phyloP scores from a whole-genome alignment of 495 filamentous ascomycete species.

The Podospora pseudoanserina region DNA sequence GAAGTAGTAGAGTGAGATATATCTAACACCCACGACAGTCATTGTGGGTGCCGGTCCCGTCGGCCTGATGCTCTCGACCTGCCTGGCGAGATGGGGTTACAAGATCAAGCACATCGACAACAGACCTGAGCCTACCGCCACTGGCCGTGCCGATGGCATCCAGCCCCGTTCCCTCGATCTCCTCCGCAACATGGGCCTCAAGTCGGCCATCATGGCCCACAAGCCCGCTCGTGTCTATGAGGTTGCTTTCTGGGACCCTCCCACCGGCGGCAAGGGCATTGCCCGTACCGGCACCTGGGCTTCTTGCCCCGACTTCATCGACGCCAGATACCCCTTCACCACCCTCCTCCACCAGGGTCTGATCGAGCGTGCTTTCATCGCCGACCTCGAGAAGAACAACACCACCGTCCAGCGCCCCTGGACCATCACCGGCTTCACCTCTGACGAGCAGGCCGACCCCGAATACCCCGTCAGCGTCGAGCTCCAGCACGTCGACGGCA shows the following conservation, averaged over 20 bases:
- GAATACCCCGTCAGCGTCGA: slow-evolving; percentile 64
- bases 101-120: slow-evolving; percentile 69
- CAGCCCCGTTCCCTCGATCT: slow-evolving; percentile 78
- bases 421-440: slow-evolving; percentile 62
- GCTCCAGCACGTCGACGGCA: slow-evolving; percentile 71
- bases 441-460: slow-evolving; percentile 48
- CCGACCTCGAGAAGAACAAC: slow-evolving; percentile 60
- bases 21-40: slow-evolving; percentile 43
- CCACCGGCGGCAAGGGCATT: slow-evolving; percentile 53
- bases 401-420: slow-evolving; percentile 58
- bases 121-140: slow-evolving; percentile 61
- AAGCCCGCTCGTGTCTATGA: slow-evolving; percentile 70
- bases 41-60: slow-evolving; percentile 90
- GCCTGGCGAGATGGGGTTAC: slow-evolving; percentile 69
- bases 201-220: slow-evolving; percentile 71
- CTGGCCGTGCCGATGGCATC: slow-evolving; percentile 74
- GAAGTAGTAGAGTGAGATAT: neutral
- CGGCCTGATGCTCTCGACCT: slow-evolving; percentile 80
- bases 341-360: slow-evolving; percentile 72
- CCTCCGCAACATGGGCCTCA: slow-evolving; percentile 67
- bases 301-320: slow-evolving; percentile 70
- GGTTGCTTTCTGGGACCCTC: slow-evolving; percentile 76
- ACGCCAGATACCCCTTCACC: slow-evolving; percentile 72
- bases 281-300: slow-evolving; percentile 65
- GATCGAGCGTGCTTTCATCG: slow-evolving; percentile 67